Evolutionary conservation across 371 early-diverging fungal species (phyloP), one percentile per base, ranked within the genome.

Genomic region (Gilbertella persicaria): DNA sequence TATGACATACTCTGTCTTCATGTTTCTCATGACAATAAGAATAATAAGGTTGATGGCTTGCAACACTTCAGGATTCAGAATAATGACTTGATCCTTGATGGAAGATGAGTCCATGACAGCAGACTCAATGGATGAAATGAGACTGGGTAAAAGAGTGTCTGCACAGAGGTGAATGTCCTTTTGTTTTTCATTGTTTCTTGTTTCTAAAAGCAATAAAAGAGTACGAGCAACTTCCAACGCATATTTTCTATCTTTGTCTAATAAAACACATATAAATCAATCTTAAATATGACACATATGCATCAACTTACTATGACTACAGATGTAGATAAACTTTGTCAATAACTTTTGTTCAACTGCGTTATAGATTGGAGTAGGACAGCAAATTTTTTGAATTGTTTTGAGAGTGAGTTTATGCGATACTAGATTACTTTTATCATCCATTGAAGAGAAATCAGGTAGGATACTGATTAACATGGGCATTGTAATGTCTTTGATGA

Each of bases 211-310:
- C 17, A 53, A 62, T 54, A 79, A 58, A 1, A 85, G 39, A 0
- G 82, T 67, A 5, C 63, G 47, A 20, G 82, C 61, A 6, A 83
- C 58, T 16, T 76, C 72, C 17, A 65, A 60, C 0, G 78, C 67
- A 44, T 83, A 83, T 7, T 64, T 45, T 16, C 63, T 42, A 30
- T 62, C 67, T 7, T 37, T 37, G 29, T 62, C 67, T 67, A 55
- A 10, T 13, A 29, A 9, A 41, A 13, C 0, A 24, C 24, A 43
- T 14, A 24, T 13, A 3, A 43, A 24, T 10, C 13, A 45, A 19
- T n/a, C 16, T 16, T 44, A 4, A 44, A 16, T 44, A 44, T 28
- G n/a, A n/a, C n/a, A n/a, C 10, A 5, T 24, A 2, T 23, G 5
- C 4, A 23, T 23, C 23, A 24, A 43, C 49, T 45, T 65, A 73